Conservation (phyloP, 805 yeast genomes). For the Cyberlindnera lachancei region DNA sequence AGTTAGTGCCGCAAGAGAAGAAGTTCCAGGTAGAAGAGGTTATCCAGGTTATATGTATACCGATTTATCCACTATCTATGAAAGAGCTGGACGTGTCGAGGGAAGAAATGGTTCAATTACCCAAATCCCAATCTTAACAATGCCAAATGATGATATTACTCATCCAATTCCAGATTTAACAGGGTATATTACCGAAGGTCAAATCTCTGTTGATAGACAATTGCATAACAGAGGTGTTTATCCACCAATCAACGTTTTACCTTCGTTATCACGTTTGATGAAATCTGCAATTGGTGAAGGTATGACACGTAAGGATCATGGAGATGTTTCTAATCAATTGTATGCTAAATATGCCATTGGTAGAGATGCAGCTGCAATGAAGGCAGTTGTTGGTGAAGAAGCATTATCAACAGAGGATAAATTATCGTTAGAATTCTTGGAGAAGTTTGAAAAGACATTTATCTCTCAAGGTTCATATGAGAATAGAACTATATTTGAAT, state of each 20-base stretch:
- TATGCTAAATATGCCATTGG: constrained; percentile 99
- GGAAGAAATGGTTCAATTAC: constrained; percentile 99
- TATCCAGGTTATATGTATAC: constrained; percentile 99
- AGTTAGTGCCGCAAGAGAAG: constrained; percentile 99
- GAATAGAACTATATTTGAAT: constrained; percentile 88
- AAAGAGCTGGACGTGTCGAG: constrained; percentile 99
- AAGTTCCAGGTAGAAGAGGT: constrained; percentile 99
- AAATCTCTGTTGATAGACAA: constrained; percentile 95
- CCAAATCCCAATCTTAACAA: constrained; percentile 96
- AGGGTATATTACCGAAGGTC: constrained; percentile 99
- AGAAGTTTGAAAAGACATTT: constrained; percentile 94
- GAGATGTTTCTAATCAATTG: constrained; percentile 98
- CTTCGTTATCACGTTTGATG: constrained; percentile 96
- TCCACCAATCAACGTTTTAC: constrained; percentile 98
- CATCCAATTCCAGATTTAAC: constrained; percentile 99
- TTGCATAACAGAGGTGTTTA: constrained; percentile 93
- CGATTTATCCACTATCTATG: constrained; percentile 97
- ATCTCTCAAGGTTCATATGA: constrained; percentile 97
- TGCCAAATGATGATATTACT: constrained; percentile 99
- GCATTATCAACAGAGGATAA: constrained; percentile 97
- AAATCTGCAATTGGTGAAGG: constrained; percentile 99
- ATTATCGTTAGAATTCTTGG: constrained; percentile 93
- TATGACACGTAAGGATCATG: constrained; percentile 99
- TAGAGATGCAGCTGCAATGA: constrained; percentile 99
- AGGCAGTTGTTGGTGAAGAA: constrained; percentile 99